These are phyloP conservation scores for Quercus lobata DNA, from an alignment of 331 rosid genomes.

Conservation along the genomic window DNA sequence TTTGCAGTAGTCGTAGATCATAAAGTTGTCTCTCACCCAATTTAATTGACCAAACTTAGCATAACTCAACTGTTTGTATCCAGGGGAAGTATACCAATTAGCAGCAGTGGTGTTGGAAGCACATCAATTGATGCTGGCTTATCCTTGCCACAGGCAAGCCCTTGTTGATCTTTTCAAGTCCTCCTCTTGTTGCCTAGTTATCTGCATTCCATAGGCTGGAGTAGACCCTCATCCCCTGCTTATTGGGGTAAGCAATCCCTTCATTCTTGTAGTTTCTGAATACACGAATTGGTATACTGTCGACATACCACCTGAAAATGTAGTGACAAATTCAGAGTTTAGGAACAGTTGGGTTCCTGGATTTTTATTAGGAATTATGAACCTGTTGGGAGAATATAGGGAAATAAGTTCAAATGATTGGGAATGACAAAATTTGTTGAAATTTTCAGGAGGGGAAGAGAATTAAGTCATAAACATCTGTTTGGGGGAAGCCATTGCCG, in stretches of 20 bases:
- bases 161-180: conserved; percentile 58
- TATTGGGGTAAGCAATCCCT: conserved; percentile 65
- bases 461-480: background rate
- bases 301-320: conserved; percentile 66
- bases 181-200: conserved; percentile 91
- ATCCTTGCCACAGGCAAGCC: conserved; percentile 68
- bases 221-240: conserved; percentile 72
- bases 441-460: background rate
- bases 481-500: background rate
- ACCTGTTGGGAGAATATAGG: too few species aligned
- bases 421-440: background rate
- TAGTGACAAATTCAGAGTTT: background rate
- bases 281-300: conserved; percentile 68
- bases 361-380: background rate
- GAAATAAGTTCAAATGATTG: background rate
- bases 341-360: background rate
- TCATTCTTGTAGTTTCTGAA: conserved; percentile 56
- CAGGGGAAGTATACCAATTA: conserved; percentile 73
- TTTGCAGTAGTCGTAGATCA: conserved; percentile 81
- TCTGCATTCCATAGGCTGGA: conserved; percentile 78
- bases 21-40: conserved; percentile 51
- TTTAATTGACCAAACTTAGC: conserved; percentile 39
- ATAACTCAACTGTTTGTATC: conserved; percentile 30
- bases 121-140: conserved; percentile 50
- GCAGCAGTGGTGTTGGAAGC: conserved; percentile 26